Base-by-base conservation (phyloP, 1,284 basidiomycete species). In the Fistulinella staudtii region DNA sequence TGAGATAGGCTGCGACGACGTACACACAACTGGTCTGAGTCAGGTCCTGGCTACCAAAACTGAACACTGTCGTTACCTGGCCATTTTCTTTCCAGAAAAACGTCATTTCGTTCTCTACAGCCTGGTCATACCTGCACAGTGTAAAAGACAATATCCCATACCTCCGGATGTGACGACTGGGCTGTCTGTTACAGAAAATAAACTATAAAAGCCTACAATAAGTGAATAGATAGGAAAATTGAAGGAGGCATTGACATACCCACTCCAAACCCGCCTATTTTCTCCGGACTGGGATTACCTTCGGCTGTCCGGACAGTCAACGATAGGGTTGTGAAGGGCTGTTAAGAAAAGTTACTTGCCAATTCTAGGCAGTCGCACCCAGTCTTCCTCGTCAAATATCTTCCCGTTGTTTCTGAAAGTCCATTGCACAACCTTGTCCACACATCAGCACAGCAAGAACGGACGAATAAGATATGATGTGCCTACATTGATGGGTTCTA, bases 41-140 rank as follows among this genome's bases (percentile, higher is more conserved):
- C 9, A 51, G 43, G 4, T 24, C 21, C n/a, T n/a, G 8, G 5
- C n/a, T 8, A 4, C n/a, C n/a, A n/a, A 4, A 13, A 6, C 17
- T 20, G 8, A 30, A 29, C 24, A 13, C 20, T 13, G 8, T 3
- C 52, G 3, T 21, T 43, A 8, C 81, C 66, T 83, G 80, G 53
- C 85, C 84, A 9, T 34, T 9, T 57, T 89, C 85, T 60, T 93
- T 93, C 93, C 93, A 97, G 63, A 94, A 89, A 65, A 96, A 96
- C 2, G 85, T 88, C 91, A n/a, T n/a, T n/a, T 87, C 91, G n/a
- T 15, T 28, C 9, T 21, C 36, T 44, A 15, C 9, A 17, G 15
- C 18, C 18, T 11, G 15, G 36, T 25, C 9, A 23, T 10, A 25
- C 10, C 8, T 8, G 10, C 23, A 36, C 13, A 6, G 4, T 30